A percentile compares a stretch with the other conserved stretches of the same genome.
Evolutionary conservation across 768 basidiomycete species (phyloP).

Genomic region (Xerocomellus amylosporus): DNA sequence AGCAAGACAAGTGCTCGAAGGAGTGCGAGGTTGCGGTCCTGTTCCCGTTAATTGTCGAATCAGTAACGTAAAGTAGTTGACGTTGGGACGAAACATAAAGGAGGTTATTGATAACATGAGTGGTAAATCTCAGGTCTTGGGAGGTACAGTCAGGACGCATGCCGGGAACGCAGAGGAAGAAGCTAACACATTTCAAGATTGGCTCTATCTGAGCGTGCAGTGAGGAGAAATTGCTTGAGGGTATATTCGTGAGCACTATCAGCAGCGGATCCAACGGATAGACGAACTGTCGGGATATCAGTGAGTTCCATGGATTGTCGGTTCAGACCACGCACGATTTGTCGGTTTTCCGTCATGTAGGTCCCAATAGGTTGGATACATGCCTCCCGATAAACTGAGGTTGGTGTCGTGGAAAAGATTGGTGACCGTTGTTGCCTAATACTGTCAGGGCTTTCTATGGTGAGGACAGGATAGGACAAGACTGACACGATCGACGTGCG

Average conservation of each 20-base stretch:
- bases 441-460: neutral
- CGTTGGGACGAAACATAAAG: slow-evolving; percentile 67
- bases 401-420: slow-evolving; percentile 46
- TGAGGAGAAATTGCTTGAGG: slow-evolving; percentile 69
- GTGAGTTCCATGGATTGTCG: neutral
- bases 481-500: slow-evolving; percentile 56
- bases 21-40: slow-evolving; percentile 41
- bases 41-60: slow-evolving; percentile 34
- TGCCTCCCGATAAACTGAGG: slow-evolving; percentile 48
- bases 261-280: slow-evolving; percentile 63
- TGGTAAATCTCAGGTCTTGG: slow-evolving; percentile 60
- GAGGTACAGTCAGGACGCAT: slow-evolving; percentile 3
- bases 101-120: slow-evolving; percentile 59
- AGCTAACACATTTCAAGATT: slow-evolving; percentile 66
- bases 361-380: slow-evolving; percentile 64
- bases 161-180: neutral
- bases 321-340: slow-evolving; percentile 40
- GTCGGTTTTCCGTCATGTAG: slow-evolving; percentile 43
- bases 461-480: neutral
- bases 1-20: slow-evolving; percentile 77
- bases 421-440: slow-evolving; percentile 49
- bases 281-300: slow-evolving; percentile 28
- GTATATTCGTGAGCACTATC: slow-evolving; percentile 80
- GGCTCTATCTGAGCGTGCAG: slow-evolving; percentile 55
- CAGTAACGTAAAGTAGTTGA: slow-evolving; percentile 67